A percentile compares a stretch with the other conserved stretches of the same genome.
phyloP scores from a whole-genome alignment of 441 rosid genomes.

The Gossypium lobatum region DNA sequence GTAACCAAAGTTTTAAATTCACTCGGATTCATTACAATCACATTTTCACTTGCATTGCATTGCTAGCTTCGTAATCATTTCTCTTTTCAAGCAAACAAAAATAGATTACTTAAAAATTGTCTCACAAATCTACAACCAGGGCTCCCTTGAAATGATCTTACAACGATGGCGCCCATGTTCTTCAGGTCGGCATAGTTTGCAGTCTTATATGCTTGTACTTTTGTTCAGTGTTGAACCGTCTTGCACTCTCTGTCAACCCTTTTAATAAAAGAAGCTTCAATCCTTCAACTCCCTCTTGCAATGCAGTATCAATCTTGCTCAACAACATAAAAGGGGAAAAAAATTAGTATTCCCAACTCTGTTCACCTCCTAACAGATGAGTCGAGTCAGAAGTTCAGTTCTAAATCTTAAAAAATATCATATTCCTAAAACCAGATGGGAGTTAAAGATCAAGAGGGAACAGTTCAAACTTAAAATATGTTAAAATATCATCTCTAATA shows the following conservation, averaged over 20 bases:
- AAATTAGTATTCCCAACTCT: neutral
- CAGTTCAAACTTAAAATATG: neutral
- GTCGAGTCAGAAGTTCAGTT: neutral
- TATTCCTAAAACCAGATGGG: neutral
- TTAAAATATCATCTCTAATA: neutral
- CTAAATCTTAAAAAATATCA: neutral
- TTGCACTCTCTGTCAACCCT: slow-evolving; percentile 61
- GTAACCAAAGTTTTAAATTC: too few relatives aligned
- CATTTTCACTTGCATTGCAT: neutral
- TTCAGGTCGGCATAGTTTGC: slow-evolving; percentile 48
- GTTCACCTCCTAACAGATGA: too few relatives aligned
- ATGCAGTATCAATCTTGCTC: slow-evolving; percentile 55
- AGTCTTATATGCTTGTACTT: slow-evolving; percentile 72
- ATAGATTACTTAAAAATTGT: neutral
- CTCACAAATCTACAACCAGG: neutral
- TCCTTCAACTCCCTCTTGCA: slow-evolving; percentile 66
- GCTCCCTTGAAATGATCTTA: neutral
- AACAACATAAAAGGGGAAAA: neutral
- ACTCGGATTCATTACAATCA: neutral
- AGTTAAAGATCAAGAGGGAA: neutral
- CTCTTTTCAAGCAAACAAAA: neutral
- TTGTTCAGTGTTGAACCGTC: slow-evolving; percentile 63
- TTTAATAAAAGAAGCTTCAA: slow-evolving; percentile 53
- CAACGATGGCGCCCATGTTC: neutral
- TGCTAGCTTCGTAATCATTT: neutral